These are phyloP conservation scores for Coniella vitis DNA, from an alignment of 2,329 filamentous ascomycete species.

Conservation along the genomic window DNA sequence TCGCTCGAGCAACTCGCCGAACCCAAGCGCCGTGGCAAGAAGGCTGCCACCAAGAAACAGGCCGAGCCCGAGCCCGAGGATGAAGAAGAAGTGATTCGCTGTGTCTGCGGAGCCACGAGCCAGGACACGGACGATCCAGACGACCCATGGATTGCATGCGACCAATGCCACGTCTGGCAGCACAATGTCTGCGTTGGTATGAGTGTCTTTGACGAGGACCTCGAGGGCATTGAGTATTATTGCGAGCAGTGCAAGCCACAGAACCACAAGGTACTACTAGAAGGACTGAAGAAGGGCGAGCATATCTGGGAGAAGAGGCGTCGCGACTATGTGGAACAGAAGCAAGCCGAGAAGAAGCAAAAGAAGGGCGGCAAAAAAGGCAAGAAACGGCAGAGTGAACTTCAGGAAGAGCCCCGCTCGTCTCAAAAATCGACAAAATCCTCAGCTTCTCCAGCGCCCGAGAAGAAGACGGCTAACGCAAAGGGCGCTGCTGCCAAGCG, in stretches of 20 bases:
- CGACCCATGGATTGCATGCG: conserved; percentile 93
- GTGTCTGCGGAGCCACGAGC: conserved; percentile 82
- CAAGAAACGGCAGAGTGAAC: conserved; percentile 61
- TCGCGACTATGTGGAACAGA: conserved; percentile 55
- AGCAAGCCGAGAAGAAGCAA: conserved; percentile 52
- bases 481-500: conserved; percentile 43
- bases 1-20: conserved; percentile 56
- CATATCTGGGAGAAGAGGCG: conserved; percentile 75
- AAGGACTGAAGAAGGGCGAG: conserved; percentile 71
- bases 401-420: conserved; percentile 33
- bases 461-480: conserved; percentile 33
- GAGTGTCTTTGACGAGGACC: conserved; percentile 67
- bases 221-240: conserved; percentile 72
- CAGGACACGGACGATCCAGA: conserved; percentile 73
- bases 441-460: conserved; percentile 29
- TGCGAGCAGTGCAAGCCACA: conserved; percentile 86
- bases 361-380: conserved; percentile 51
- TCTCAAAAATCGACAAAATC: conserved; percentile 32
- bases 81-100: conserved; percentile 73
- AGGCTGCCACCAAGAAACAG: conserved; percentile 49
- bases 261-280: conserved; percentile 73
- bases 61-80: conserved; percentile 46
- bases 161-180: conserved; percentile 89
- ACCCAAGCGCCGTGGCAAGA: conserved; percentile 42
- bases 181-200: conserved; percentile 95